Evolutionary conservation across 768 basidiomycete genomes (phyloP), one percentile per base, ranked within the genome.

Genomic region (Suillus subluteus): DNA sequence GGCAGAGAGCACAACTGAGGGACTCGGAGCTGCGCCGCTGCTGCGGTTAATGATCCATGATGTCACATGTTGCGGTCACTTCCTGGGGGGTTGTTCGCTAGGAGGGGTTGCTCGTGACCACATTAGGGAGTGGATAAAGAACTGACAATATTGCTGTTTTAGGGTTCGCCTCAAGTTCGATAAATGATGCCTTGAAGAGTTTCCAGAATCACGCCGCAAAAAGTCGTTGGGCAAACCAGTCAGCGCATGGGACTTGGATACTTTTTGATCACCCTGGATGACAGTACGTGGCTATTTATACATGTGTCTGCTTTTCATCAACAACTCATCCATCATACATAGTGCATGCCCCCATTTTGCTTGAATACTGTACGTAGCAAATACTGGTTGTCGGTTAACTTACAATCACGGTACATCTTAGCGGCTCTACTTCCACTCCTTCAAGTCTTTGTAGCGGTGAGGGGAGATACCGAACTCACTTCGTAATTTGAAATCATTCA

Each of bases 1-100:
- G 58, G 86, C 82, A 21, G 79, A 66, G 32, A 88, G 64, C 18
- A 66, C 50, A 32, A 48, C 65, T 58, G 23, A 18, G 41, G 43
- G n/a, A n/a, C n/a, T n/a, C n/a, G n/a, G 64, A 61, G 55, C 52
- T 43, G 26, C 26, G 26, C 26, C 26, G 26, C 26, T 26, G 26
- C 26, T 26, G 64, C 69, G 65, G 66, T 8, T 55, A 23, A 23
- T 11, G 48, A 12, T 23, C 13, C 26, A 55, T 73, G 65, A 68
- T 62, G 67, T 68, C 67, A 41, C 40, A 21, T 48, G 21, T 23
- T 23, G 46, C 44, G 6, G 50, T 50, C 23, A 26, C 50, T 50
- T 26, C 23, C 50, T 50, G 48, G 32, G 55, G 55, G 55, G 55
- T 56, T 35, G 55, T 21, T 30, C 30, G 52, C 18, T 35, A 12